Evolutionary conservation across 768 basidiomycete genomes (phyloP), one percentile per base, ranked within the genome.

Genomic region (Psilocybe subaeruginosa): DNA sequence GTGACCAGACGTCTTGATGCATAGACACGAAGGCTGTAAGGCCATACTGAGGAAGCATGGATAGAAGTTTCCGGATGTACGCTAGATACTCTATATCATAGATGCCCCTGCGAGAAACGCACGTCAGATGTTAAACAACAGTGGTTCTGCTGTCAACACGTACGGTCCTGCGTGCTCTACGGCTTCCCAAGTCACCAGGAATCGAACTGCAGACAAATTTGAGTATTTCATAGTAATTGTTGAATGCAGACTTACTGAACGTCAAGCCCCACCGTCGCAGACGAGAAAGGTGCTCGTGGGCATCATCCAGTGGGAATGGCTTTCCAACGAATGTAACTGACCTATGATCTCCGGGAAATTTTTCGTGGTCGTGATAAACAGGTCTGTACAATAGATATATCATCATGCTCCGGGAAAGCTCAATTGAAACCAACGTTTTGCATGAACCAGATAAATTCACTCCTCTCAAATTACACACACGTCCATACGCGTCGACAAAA

Each of bases 1-100:
- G 87, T 0, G 95, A 97, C 92, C 94, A 98, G 35, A 98, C 94
- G 71, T 98, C 95, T 73, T 97, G 97, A 71, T 99, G 97, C 58
- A 97, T 71, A 8, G 87, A 87, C 16, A 96, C 82, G 66, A 92
- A 93, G 2, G 90, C 89, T 3, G 80, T 78, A 33, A 95, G 72
- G 12, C 90, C 89, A 62, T 90, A 94, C 61, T 86, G 71, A 0
- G 93, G 90, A 27, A 94, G 77, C 27, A 92, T 69, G 0, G 85
- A 83, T 8, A 94, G 77, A 2, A 99, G 74, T 1, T 77, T 69
- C 59, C 86, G 85, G 31, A 99, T 76, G 69, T 99, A 98, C 16
- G 80, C 70, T 4, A 99, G 79, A 72, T 97, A 99, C 54, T 89
- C 88, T 5, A 74, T 76, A 72, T 99, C 97, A 68, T 97, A 96